Percentiles rank a stretch among this genome's conserved stretches.
These are phyloP conservation scores for Phoma sp. DNA, from an alignment of 2,329 filamentous ascomycete genomes.

Conservation along the genomic window DNA sequence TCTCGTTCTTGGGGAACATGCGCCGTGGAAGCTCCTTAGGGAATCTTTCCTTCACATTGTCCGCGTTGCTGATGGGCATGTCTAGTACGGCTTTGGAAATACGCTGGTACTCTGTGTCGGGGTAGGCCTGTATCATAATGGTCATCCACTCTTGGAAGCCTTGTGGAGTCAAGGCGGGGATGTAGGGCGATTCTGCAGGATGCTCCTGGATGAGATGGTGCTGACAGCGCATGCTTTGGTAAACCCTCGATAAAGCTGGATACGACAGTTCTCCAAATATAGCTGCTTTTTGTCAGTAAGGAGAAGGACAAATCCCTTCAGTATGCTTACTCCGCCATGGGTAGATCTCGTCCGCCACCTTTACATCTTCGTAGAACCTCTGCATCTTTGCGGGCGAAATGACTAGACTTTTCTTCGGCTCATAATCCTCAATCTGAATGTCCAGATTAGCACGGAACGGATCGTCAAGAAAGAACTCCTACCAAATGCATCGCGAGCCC, in stretches of 20 bases:
- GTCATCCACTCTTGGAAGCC: slow-evolving; percentile 69
- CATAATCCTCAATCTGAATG: slow-evolving; percentile 69
- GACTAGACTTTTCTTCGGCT: slow-evolving; percentile 71
- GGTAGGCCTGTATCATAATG: slow-evolving; percentile 74
- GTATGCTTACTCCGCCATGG: slow-evolving; percentile 68
- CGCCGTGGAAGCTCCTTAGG: slow-evolving; percentile 79
- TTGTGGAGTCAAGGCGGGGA: slow-evolving; percentile 54
- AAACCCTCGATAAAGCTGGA: slow-evolving; percentile 52
- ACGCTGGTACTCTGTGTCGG: slow-evolving; percentile 74
- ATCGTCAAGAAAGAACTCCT: slow-evolving; percentile 32
- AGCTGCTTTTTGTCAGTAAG: slow-evolving; percentile 20
- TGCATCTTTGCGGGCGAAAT: slow-evolving; percentile 78
- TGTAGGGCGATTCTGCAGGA: slow-evolving; percentile 48
- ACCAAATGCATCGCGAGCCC: slow-evolving; percentile 78
- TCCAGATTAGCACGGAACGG: neutral
- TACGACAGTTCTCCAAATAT: slow-evolving; percentile 54
- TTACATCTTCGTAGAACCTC: slow-evolving; percentile 72
- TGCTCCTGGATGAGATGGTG: slow-evolving; percentile 57
- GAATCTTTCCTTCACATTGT: slow-evolving; percentile 71
- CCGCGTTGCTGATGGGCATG: slow-evolving; percentile 72
- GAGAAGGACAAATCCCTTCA: rapidly evolving
- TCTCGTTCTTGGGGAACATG: slow-evolving; percentile 68
- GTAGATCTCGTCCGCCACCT: slow-evolving; percentile 68
- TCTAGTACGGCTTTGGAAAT: slow-evolving; percentile 71
- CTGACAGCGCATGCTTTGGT: slow-evolving; percentile 55